Evolutionary conservation across 495 filamentous ascomycete species (phyloP).

Genomic region (Neurospora terricola): DNA sequence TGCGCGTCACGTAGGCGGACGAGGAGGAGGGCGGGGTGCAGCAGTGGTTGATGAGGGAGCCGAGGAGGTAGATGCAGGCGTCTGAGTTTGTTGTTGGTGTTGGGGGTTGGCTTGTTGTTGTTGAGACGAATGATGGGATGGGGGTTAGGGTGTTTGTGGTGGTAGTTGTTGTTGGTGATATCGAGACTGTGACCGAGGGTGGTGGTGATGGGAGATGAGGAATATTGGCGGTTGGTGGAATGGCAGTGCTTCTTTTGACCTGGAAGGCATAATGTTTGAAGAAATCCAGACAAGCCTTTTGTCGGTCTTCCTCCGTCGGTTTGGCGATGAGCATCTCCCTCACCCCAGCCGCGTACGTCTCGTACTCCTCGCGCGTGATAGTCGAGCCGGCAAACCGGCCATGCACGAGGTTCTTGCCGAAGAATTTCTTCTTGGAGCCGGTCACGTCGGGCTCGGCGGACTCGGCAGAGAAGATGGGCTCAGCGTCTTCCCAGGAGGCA

Average conservation of each 20-base stretch:
- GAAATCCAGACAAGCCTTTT: conserved; percentile 11
- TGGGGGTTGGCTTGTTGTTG: not conserved
- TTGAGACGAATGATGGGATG: not conserved
- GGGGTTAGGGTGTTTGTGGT: not conserved
- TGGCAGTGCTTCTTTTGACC: not conserved
- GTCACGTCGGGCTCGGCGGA: not conserved
- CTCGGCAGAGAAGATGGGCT: not conserved
- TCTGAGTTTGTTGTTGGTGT: not conserved
- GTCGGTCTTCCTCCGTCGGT: conserved; percentile 1
- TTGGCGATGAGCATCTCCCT: not conserved
- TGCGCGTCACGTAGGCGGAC: not conserved
- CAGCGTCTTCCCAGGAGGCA: not conserved
- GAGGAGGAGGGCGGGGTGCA: conserved; percentile 9
- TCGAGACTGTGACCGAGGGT: not conserved
- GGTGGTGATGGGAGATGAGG: not conserved
- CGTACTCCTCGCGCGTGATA: conserved; percentile 13
- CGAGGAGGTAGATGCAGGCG: conserved; percentile 21
- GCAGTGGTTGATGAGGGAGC: conserved; percentile 25
- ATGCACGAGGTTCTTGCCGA: conserved; percentile 13
- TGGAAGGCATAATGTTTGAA: conserved; percentile 22
- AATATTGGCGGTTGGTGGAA: not conserved
- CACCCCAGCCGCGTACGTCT: conserved; percentile 2
- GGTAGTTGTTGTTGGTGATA: not conserved
- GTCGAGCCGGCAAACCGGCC: conserved; percentile 7
- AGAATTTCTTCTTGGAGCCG: not conserved